These are phyloP conservation scores for Collybia nuda DNA, from an alignment of 768 basidiomycete species.

Conservation along the genomic window DNA sequence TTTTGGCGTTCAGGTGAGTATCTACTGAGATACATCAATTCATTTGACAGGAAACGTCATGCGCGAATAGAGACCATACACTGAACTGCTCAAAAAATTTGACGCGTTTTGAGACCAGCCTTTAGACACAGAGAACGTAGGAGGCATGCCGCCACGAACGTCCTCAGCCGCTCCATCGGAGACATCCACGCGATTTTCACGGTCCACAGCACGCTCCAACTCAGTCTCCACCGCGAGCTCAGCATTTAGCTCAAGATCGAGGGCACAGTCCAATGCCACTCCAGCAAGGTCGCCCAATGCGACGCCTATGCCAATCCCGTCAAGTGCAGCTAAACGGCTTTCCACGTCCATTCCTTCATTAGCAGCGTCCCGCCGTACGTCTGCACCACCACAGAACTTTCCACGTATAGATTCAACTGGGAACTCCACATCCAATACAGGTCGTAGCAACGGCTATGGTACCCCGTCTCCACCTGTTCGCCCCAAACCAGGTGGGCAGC, in stretches of 20 bases:
- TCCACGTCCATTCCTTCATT: conserved; percentile 37
- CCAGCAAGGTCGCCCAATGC: conserved; percentile 47
- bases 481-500: conserved; percentile 7
- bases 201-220: conserved; percentile 42
- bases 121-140: background rate
- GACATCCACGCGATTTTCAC: conserved; percentile 51
- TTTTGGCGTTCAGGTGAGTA: too few species aligned
- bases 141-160: conserved; percentile 21
- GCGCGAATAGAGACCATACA: too few species aligned
- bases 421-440: conserved; percentile 3
- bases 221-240: conserved; percentile 28
- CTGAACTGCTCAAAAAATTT: too few species aligned
- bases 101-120: too few species aligned
- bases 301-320: conserved; percentile 41
- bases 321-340: conserved; percentile 32
- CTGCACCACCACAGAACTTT: conserved; percentile 30
- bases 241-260: conserved; percentile 39
- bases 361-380: conserved; percentile 34
- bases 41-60: too few species aligned
- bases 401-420: conserved; percentile 1
- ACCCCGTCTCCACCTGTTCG: conserved; percentile 2
- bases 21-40: too few species aligned
- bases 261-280: conserved; percentile 49
- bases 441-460: background rate
- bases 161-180: conserved; percentile 45